phyloP scores from a whole-genome alignment of 768 basidiomycete species.

The Chalciporus chontae region DNA sequence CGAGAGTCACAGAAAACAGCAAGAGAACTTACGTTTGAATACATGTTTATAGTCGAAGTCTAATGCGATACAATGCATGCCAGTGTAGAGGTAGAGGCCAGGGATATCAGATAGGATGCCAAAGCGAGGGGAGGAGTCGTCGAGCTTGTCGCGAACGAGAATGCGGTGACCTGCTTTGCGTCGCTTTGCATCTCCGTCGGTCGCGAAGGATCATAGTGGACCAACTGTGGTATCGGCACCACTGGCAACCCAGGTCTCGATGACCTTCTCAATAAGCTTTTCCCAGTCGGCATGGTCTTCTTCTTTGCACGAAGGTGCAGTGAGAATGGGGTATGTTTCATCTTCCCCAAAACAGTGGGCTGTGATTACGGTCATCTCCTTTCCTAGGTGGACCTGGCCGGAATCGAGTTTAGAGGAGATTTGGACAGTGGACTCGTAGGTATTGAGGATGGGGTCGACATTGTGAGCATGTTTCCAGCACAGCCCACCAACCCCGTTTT shows the following conservation, averaged over 20 bases:
- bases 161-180: conserved; percentile 4
- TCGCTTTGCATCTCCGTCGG: conserved; percentile 15
- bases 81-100: conserved; percentile 15
- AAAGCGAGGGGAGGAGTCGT: neutral
- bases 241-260: neutral
- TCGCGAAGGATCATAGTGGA: conserved; percentile 12
- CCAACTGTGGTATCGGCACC: conserved; percentile 1
- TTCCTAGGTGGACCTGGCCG: neutral
- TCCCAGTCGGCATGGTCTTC: conserved; percentile 2
- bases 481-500: conserved; percentile 10
- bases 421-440: conserved; percentile 2
- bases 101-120: neutral
- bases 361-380: conserved; percentile 5
- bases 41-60: conserved; percentile 20
- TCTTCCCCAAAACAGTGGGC: conserved; percentile 2
- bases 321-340: conserved; percentile 7
- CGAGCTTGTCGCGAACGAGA: neutral
- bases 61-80: conserved; percentile 4
- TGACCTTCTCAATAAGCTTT: neutral
- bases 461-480: conserved; percentile 9
- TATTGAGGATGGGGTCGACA: neutral
- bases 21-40: conserved; percentile 12
- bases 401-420: neutral
- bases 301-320: conserved; percentile 10
- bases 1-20: neutral